phyloP scores from a whole-genome alignment of 2,329 filamentous ascomycete species.

The Fusarium albosuccineum region DNA sequence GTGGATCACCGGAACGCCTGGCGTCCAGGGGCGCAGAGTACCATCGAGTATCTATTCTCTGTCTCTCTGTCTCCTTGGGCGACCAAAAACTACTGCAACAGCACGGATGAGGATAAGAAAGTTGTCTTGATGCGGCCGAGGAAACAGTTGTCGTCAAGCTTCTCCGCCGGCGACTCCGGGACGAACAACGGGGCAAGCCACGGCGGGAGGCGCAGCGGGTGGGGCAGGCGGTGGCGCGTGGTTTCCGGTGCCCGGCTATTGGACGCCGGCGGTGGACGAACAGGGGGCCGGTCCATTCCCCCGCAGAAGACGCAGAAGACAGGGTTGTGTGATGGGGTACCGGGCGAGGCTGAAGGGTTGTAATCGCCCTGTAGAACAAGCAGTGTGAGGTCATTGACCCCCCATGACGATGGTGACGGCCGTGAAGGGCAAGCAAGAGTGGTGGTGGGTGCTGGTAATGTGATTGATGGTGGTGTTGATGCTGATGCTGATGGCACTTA shows the following conservation, averaged over 20 bases:
- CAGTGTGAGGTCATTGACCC: conserved; percentile 42
- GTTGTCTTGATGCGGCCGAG: conserved; percentile 40
- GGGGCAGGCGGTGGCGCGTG: conserved; percentile 43
- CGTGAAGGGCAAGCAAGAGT: conserved; percentile 13
- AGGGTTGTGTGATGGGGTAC: conserved; percentile 21
- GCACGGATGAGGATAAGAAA: conserved; percentile 39
- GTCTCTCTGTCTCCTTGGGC: neutral
- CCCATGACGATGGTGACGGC: conserved; percentile 27
- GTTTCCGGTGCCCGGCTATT: conserved; percentile 35
- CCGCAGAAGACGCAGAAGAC: conserved; percentile 35
- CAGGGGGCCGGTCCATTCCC: conserved; percentile 28
- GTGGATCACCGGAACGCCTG: conserved; percentile 34
- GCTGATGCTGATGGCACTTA: conserved; percentile 13
- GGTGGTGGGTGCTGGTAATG: conserved; percentile 18
- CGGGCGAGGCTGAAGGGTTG: conserved; percentile 37
- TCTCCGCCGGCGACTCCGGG: conserved; percentile 48
- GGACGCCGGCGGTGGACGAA: conserved; percentile 25
- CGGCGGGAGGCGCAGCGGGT: conserved; percentile 49
- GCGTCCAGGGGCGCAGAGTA: conserved; percentile 15
- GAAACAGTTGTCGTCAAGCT: conserved; percentile 31
- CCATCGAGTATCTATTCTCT: conserved; percentile 12
- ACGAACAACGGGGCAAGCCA: conserved; percentile 45
- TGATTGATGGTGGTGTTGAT: conserved; percentile 13
- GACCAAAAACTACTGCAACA: conserved; percentile 38
- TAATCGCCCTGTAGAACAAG: conserved; percentile 18